Conservation (phyloP, 192 early-diverging fungal species). For the Phycomyces blakesleeanus region DNA sequence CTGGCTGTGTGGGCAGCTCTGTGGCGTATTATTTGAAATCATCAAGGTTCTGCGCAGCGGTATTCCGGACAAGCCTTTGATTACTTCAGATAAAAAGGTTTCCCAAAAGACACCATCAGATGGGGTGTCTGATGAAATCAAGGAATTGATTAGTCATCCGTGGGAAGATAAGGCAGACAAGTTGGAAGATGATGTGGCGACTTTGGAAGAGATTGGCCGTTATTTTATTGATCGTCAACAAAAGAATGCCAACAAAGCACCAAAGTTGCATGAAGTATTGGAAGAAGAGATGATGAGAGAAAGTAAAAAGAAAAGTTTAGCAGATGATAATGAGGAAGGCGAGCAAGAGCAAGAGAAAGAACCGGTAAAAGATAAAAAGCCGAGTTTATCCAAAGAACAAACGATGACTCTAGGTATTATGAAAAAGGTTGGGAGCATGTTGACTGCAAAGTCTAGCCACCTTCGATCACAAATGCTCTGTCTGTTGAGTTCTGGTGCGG, state of each 20-base stretch:
- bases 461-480: slow-evolving; percentile 41
- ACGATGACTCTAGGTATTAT: slow-evolving; percentile 41
- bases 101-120: slow-evolving; percentile 11
- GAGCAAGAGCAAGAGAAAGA: slow-evolving; percentile 4
- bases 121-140: neutral
- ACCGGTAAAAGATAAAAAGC: slow-evolving; percentile 2
- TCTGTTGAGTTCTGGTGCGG: slow-evolving; percentile 31
- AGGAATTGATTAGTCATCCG: neutral
- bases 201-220: slow-evolving; percentile 40
- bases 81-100: neutral
- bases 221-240: slow-evolving; percentile 38
- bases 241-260: slow-evolving; percentile 18
- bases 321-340: slow-evolving; percentile 1
- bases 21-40: slow-evolving; percentile 21
- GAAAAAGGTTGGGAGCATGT: slow-evolving; percentile 45
- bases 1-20: slow-evolving; percentile 36
- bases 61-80: neutral
- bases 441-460: slow-evolving; percentile 44
- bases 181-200: slow-evolving; percentile 1
- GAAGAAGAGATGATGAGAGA: neutral
- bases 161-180: neutral
- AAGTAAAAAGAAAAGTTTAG: slow-evolving; percentile 5
- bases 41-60: slow-evolving; percentile 9
- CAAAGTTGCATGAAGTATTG: neutral
- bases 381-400: slow-evolving; percentile 36